Base-by-base conservation (phyloP, 768 basidiomycete genomes). In the Trametes villosa region DNA sequence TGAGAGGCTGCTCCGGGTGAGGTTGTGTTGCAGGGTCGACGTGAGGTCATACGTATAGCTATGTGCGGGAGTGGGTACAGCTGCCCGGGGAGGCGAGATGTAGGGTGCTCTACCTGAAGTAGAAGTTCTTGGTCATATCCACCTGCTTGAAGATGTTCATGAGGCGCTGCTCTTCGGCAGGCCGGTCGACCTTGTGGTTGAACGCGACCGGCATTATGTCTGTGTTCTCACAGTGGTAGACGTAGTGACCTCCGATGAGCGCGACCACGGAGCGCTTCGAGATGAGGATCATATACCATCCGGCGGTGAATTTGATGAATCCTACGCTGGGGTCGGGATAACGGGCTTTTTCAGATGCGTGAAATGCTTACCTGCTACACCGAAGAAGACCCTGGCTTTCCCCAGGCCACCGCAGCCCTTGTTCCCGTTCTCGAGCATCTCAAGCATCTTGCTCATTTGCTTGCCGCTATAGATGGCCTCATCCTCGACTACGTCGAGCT, bases 121-220 rank as follows among this genome's bases (percentile, higher is more conserved):
- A 99, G 72, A 98, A 98, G 77, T 98, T 98, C 77, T 98, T 98
- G n/a, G 91, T 89, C 83, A 98, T 86, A 70, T 99, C 96, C 1
- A 98, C 95, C 73, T 96, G 93, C 71, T 94, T 95, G 79, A 98
- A 99, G 9, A 92, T 85, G 60, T 86, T 89, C 78, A 96, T 86
- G 33, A 95, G 80, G 9, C 93, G 86, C 68, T 91, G 90, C 70
- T 98, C 96, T 68, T 97, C 94, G 0, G 91, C 81, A 0, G 89
- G 89, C 65, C 91, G 90, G 45, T 97, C 96, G 20, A 94, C 75
- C 76, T 89, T 94, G 76, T 89, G 92, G 60, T 85, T 90, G 67
- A 83, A 83, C 18, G 84, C 83, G 27, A 98, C 79, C 3, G 92
- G 86, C 15, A 94, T 76, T 33, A 96, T 87, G 33, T 94, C 91